phyloP scores from a whole-genome alignment of 345 rosid species.

The Citrus hindsii region DNA sequence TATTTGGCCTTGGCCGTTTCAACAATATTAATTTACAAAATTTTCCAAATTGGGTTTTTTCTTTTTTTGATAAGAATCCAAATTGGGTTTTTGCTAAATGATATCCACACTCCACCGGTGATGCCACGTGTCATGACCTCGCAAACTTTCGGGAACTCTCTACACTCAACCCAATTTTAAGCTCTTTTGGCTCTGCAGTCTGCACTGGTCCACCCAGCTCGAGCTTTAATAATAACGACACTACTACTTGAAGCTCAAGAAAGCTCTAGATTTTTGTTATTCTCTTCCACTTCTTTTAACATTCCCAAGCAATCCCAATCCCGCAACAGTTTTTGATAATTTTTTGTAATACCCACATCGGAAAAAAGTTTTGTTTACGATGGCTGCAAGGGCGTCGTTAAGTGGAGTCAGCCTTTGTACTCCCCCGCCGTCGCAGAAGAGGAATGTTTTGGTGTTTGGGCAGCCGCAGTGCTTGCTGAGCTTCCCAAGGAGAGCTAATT shows the following conservation, averaged over 20 bases:
- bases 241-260: background rate
- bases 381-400: conserved; percentile 43
- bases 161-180: background rate
- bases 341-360: background rate
- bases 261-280: background rate
- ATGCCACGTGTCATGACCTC: background rate
- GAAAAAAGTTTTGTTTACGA: background rate
- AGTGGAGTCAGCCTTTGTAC: conserved; percentile 22
- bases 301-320: conserved; percentile 18
- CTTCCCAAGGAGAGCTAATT: conserved; percentile 34
- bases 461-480: conserved; percentile 37
- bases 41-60: background rate
- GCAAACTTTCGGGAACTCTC: background rate
- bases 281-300: conserved; percentile 13
- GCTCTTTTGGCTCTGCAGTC: too few species aligned
- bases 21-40: background rate
- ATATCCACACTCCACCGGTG: background rate
- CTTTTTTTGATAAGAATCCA: too few species aligned
- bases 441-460: conserved; percentile 22
- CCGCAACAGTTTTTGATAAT: background rate
- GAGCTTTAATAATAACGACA: background rate
- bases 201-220: background rate
- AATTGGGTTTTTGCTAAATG: background rate
- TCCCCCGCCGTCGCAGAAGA: background rate
- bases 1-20: background rate